Evolutionary conservation across 2,329 filamentous ascomycete genomes (phyloP).

Genomic region (Fusarium nematophilum): DNA sequence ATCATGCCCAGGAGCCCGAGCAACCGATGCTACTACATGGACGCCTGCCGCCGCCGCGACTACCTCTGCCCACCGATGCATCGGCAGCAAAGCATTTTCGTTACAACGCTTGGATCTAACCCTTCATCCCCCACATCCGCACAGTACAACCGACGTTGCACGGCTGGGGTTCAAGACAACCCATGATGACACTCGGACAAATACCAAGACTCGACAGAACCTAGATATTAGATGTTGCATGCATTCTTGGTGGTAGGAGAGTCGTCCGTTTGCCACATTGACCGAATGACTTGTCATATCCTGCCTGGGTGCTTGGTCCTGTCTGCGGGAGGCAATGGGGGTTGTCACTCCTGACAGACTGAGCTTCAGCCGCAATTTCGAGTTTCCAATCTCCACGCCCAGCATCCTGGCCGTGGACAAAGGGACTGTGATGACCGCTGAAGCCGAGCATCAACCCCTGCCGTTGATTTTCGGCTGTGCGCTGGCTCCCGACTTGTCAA

Average conservation of each 20-base stretch:
- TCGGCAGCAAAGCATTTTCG: slow-evolving; percentile 10
- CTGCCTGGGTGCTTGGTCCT: slow-evolving; percentile 20
- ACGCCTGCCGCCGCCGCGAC: slow-evolving; percentile 29
- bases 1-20: slow-evolving; percentile 13
- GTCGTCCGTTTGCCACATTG: slow-evolving; percentile 6
- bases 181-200: slow-evolving; percentile 22
- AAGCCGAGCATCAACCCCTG: slow-evolving; percentile 1
- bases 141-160: slow-evolving; percentile 31
- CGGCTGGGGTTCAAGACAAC: slow-evolving; percentile 30
- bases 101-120: slow-evolving; percentile 25
- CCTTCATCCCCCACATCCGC: slow-evolving; percentile 31
- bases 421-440: neutral
- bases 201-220: slow-evolving; percentile 14
- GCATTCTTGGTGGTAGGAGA: slow-evolving; percentile 10
- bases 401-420: slow-evolving; percentile 22
- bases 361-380: neutral
- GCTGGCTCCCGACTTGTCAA: neutral
- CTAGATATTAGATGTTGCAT: neutral
- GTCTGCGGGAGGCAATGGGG: neutral
- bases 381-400: slow-evolving; percentile 6
- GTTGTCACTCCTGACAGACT: neutral
- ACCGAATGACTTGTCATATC: slow-evolving; percentile 34
- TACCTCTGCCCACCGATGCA: slow-evolving; percentile 5
- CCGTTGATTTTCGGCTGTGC: slow-evolving; percentile 12
- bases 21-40: slow-evolving; percentile 21